Evolutionary conservation across 2,329 filamentous ascomycete species (phyloP), one percentile per base, ranked within the genome.

Genomic region (Arthroderma sp.): DNA sequence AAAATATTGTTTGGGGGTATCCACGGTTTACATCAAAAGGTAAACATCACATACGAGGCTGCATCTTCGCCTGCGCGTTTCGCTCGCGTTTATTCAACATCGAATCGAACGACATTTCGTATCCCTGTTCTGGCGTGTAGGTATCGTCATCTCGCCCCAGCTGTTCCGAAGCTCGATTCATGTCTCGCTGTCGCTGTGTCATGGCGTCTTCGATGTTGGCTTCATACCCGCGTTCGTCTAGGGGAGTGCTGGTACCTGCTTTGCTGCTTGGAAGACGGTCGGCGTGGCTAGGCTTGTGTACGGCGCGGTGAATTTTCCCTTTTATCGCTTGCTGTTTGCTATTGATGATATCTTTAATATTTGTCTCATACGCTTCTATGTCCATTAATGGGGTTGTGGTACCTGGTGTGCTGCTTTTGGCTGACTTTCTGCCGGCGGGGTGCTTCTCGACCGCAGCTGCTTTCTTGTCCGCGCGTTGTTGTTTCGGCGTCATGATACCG

Each of bases 401-500:
- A 22, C 15, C 15, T 22, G 15, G 15, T 22, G 15, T 22, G 15
- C 15, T 22, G 15, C 15, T 22, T 5, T 32, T 33, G 9, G 7
- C 38, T 4, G 5, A 10, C 11, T 33, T 29, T 8, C 36, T 34
- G 7, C 15, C 22, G 5, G 30, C 38, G 4, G 27, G 29, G n/a
- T 27, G 1, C 11, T 28, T 27, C 6, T 28, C 38, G 10, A 22
- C 38, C 42, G 40, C 33, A 37, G 11, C 45, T 22, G 29, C 36
- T 28, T 34, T 43, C 27, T 29, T 36, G n/a, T 41, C 45, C 4
- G 28, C 45, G 15, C 41, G 38, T n/a, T 33, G 36, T 27, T 51
- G 50, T 30, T 45, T 45, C 9, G 22, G 22, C 1, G 29, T 48
- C 45, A 50, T 42, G 36, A 50, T 36, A 6, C 43, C 15, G 4